Percentiles rank a stretch among this genome's conserved stretches.
These are phyloP conservation scores for Sarocladium brachiariae DNA, from an alignment of 2,329 filamentous ascomycete genomes.

Conservation along the genomic window DNA sequence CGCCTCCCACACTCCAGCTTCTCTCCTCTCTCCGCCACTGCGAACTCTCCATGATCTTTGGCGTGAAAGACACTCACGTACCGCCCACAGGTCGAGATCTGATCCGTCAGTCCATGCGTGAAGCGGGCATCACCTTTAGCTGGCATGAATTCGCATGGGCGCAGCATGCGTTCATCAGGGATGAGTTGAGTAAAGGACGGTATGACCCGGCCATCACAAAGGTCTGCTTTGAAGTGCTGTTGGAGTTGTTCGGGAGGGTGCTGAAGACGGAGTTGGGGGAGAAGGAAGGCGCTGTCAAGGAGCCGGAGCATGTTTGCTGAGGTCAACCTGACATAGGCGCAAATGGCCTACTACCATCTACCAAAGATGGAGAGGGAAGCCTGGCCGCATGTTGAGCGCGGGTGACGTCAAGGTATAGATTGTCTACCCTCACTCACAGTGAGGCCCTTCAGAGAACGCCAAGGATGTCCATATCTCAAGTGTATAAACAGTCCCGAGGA, in stretches of 20 bases:
- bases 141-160: conserved; percentile 92
- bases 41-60: conserved; percentile 86
- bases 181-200: conserved; percentile 87
- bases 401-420: too few relatives aligned
- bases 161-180: conserved; percentile 89
- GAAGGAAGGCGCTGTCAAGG: conserved; percentile 28
- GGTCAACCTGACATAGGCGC: too few relatives aligned
- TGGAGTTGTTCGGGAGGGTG: conserved; percentile 75
- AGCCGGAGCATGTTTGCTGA: conserved; percentile 72
- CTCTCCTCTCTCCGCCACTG: conserved; percentile 50
- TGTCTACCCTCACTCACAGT: too few relatives aligned
- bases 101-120: conserved; percentile 75
- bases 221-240: conserved; percentile 82
- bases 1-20: conserved; percentile 38
- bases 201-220: conserved; percentile 85
- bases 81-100: conserved; percentile 75
- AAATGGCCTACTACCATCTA: too few relatives aligned
- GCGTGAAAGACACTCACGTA: conserved; percentile 85
- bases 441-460: too few relatives aligned
- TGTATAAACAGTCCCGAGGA: too few relatives aligned
- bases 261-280: conserved; percentile 71
- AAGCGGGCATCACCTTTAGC: conserved; percentile 65
- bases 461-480: too few relatives aligned
- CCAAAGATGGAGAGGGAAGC: too few relatives aligned
- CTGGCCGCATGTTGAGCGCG: too few relatives aligned